Evolutionary conservation across 192 early-diverging fungal species (phyloP), one percentile per base, ranked within the genome.

Genomic region (Coemansia sp.): DNA sequence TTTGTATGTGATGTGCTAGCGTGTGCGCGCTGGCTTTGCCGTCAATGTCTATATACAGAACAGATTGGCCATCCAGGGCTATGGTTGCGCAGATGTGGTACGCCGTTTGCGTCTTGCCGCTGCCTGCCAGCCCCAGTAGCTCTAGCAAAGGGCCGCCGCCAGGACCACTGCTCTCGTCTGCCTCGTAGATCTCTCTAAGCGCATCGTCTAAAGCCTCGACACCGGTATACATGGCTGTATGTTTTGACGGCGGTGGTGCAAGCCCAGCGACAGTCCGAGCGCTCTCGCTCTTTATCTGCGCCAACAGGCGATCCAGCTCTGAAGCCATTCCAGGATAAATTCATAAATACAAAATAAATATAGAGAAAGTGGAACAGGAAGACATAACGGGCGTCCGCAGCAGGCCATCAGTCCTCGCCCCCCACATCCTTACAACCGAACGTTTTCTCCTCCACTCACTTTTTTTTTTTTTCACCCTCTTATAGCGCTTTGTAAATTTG

Each of bases 81-180:
- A n/a, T 12, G 8, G 36, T 59, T 15, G 72, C 68, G 51, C 75
- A 72, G 12, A 82, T 74, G 45, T 67, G 74, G 41, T 70, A 75
- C 14, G 76, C 59, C 19, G 59, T 38, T 21, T 82, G 80, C 1
- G 72, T 82, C 38, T 82, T 82, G 62, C 80, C 80, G 51, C 80
- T 77, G 41, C 72, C 80, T 5, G 80, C 53, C 23, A 36, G 21
- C 1, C 80, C 80, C 11, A 70, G 62, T 3, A 73, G 74, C 63
- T 82, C 80, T 15, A 82, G 45, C 14, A 82, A 32, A 27, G 64
- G 70, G 1, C 44, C 25, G 2, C 32, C 19, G 4, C 23, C 25
- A 27, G 64, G 23, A 10, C 45, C 17, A 12, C 36, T 15, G 29
- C 15, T 58, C 27, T 58, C 29, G 59, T 27, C 4, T 11, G 19